Conservation (phyloP, 768 basidiomycete genomes). For the Mycena metata region DNA sequence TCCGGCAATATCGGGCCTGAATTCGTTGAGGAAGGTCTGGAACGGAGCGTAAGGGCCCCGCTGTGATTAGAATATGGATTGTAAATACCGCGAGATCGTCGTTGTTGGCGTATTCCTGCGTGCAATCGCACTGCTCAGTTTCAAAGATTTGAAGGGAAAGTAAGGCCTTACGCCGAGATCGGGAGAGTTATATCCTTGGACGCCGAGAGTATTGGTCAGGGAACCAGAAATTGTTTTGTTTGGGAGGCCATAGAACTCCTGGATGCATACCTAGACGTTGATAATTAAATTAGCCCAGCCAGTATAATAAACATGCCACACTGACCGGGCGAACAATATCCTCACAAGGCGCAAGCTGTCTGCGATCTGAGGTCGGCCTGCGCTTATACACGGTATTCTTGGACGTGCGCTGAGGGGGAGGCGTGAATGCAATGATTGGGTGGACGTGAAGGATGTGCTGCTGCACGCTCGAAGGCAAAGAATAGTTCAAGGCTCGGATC, state of each 20-base stretch:
- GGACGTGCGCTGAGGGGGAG: constrained; percentile 9
- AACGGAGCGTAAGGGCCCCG: not conserved
- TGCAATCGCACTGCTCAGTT: constrained; percentile 3
- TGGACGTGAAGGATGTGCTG: constrained; percentile 19
- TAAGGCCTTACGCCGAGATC: constrained; percentile 11
- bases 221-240: constrained; percentile 28
- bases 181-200: constrained; percentile 18
- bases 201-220: constrained; percentile 19
- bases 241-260: constrained; percentile 24
- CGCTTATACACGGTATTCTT: constrained; percentile 19
- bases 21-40: constrained; percentile 21
- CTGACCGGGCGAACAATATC: constrained; percentile 26
- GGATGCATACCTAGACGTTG: constrained; percentile 22
- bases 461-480: constrained; percentile 16
- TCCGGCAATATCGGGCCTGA: constrained; percentile 18
- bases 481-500: constrained; percentile 30
- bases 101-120: constrained; percentile 20
- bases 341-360: constrained; percentile 27
- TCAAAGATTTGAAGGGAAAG: constrained; percentile 2
- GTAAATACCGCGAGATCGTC: constrained; percentile 3
- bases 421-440: constrained; percentile 22
- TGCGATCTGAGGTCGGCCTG: constrained; percentile 7
- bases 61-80: not conserved
- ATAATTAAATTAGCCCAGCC: constrained; percentile 10
- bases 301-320: constrained; percentile 9